Base-by-base conservation (phyloP, 1,139 yeast species). In the Suhomyces maxii region DNA sequence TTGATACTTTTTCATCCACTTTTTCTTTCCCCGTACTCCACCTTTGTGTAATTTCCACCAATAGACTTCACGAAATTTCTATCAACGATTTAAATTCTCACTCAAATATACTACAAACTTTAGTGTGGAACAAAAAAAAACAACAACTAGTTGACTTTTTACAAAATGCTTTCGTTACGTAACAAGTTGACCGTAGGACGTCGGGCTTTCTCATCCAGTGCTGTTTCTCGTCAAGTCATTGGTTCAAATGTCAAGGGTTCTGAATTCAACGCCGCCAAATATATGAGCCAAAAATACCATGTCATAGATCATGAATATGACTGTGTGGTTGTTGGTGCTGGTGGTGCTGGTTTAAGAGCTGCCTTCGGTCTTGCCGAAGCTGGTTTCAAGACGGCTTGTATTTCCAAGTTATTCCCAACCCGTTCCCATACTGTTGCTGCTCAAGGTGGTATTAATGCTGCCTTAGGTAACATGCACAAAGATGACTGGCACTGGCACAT, bases 401-500 rank as follows among this genome's bases (percentile, higher is more conserved):
- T 93, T 61, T 86, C 98, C 58, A 93, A 93, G 75, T 82, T 93
- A 61, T 93, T 93, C 80, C 99, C 99, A 46, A 93, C 99, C 42
- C 86, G 99, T 76, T 90, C 97, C 30, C 99, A 93, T 70, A 93
- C 99, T 30, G 99, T 93, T 48, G 99, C 99, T 48, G 99, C 99
- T 47, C 99, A 93, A 74, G 99, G 99, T 73, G 99, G 99, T 76
- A 93, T 93, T 73, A 93, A 93, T 64, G 99, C 99, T 59, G 99
- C 99, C 37, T 79, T 93, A 54, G 93, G 95, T 57, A 93, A 93
- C 79, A 91, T 93, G 97, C 98, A 95, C 76, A 79, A 82, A 58
- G 99, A 93, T 71, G 93, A 91, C 76, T 93, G 99, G 99, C 95
- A 89, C 70, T 93, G 99, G 98, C 99, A 93, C 73, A 91, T 93